Base-by-base conservation (phyloP, 2,329 filamentous ascomycete genomes). In the Diaporthe humulicola region DNA sequence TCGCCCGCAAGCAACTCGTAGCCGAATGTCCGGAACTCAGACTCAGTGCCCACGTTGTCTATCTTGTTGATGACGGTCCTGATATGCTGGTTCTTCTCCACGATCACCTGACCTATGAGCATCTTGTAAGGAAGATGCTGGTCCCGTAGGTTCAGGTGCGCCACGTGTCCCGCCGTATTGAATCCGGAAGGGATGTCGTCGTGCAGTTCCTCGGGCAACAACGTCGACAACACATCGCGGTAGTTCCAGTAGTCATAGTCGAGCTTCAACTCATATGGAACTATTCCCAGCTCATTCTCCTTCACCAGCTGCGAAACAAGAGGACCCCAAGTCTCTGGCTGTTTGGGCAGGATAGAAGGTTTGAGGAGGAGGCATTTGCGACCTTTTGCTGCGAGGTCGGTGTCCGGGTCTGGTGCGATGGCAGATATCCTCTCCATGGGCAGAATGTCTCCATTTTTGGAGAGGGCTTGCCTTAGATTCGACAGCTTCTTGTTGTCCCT, bases 51-150 rank as follows among this genome's bases (percentile, higher is more conserved):
- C 12, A 99, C 96, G 76, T 95, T 93, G 83, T 98, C 93, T 57
- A 93, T 90, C 85, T 99, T 99, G 88, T 98, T 98, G 86, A 99
- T 98, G 78, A 99, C 96, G 0, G 97, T 99, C 75, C 88, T 89
- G 75, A 98, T 91, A 60, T 86, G 86, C 14, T 92, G 89, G 84
- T 98, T 98, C 86, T 99, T 99, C 86, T 98, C 97, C 70, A 95
- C 86, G 28, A 99, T 87, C 3, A 98, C 92, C 80, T 96, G 88
- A 0, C 94, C 97, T 67, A 98, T 96, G 56, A 98, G 83, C 78
- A 93, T 83, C 83, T 97, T 98, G 87, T 97, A 98, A 0, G 94
- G 95, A 15, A 95, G 86, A 81, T 95, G 98, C 77, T 92, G 90
- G 28, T 94, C 92, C 69, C 95, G 92, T 42, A 99, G 91, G 83